Evolutionary conservation across 2,329 filamentous ascomycete species (phyloP).

Genomic region (Aspergillus pseudoterreus): DNA sequence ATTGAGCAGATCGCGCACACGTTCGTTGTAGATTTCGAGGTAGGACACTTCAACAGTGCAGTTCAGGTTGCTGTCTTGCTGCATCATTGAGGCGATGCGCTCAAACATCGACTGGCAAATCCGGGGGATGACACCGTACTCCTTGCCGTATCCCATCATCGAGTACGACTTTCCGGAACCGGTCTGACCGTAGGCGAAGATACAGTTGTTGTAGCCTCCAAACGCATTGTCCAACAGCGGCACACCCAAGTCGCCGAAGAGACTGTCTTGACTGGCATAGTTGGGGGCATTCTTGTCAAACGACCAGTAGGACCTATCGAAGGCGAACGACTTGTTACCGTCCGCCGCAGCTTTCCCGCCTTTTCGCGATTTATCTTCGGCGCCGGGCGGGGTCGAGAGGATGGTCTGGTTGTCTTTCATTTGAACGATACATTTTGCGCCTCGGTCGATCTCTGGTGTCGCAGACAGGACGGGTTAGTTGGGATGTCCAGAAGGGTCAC

Average conservation of each 20-base stretch:
- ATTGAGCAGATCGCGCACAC: conserved; percentile 91
- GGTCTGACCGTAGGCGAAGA: conserved; percentile 97
- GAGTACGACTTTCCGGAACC: conserved; percentile 98
- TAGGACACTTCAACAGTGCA: conserved; percentile 98
- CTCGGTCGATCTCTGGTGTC: conserved; percentile 74
- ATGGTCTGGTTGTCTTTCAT: conserved; percentile 94
- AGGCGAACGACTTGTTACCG: conserved; percentile 82
- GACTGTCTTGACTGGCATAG: conserved; percentile 84
- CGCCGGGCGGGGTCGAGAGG: conserved; percentile 67
- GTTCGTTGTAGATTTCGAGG: conserved; percentile 98
- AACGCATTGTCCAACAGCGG: conserved; percentile 97
- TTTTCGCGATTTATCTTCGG: conserved; percentile 51
- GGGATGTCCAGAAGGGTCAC: neutral
- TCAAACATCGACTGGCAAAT: conserved; percentile 99
- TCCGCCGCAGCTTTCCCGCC: conserved; percentile 60
- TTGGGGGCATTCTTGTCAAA: conserved; percentile 77
- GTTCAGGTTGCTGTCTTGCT: conserved; percentile 70
- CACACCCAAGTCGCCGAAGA: conserved; percentile 82
- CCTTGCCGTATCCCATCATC: conserved; percentile 99
- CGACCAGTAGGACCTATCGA: conserved; percentile 97
- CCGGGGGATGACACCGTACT: conserved; percentile 90
- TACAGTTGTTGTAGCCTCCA: conserved; percentile 98
- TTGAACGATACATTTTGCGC: conserved; percentile 92
- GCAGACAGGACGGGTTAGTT: conserved; percentile 8
- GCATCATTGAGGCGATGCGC: conserved; percentile 64